Conservation (phyloP, 345 rosid species). For the Pseudoturritis turrita region DNA sequence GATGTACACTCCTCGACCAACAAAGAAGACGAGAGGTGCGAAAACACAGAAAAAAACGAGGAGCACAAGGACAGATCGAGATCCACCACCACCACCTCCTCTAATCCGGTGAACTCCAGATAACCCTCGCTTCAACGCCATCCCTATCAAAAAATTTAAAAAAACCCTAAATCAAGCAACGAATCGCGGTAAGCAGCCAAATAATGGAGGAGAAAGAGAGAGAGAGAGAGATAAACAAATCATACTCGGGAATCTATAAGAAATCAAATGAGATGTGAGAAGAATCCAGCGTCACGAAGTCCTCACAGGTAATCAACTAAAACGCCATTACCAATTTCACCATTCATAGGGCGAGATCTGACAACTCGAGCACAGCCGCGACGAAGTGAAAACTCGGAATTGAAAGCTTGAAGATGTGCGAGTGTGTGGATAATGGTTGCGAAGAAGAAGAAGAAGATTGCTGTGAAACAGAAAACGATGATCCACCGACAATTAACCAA, state of each 20-base stretch:
- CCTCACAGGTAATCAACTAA: neutral
- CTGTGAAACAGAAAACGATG: neutral
- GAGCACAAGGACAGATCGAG: constrained; percentile 44
- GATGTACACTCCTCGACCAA: constrained; percentile 58
- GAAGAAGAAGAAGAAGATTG: neutral
- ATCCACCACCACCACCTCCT: constrained; percentile 52
- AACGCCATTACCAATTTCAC: constrained; percentile 1
- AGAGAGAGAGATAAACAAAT: neutral
- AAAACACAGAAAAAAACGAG: constrained; percentile 56
- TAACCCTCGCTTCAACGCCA: constrained; percentile 73
- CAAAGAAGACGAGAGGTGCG: constrained; percentile 63
- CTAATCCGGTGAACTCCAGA: constrained; percentile 41
- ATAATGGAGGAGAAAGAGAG: neutral
- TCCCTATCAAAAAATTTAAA: constrained; percentile 39
- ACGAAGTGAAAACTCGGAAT: neutral
- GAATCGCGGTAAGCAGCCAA: neutral
- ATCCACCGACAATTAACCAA: constrained; percentile 25
- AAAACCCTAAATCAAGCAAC: constrained; percentile 18
- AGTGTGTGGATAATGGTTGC: neutral
- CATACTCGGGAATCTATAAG: constrained; percentile 20
- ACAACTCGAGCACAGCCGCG: neutral
- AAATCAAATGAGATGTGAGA: neutral
- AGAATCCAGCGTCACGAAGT: constrained; percentile 14
- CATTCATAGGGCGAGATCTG: constrained; percentile 22
- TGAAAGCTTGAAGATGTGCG: neutral